A percentile compares a stretch with the other conserved stretches of the same genome.
These are phyloP conservation scores for Boletus sp. DNA, from an alignment of 1,284 basidiomycete genomes.

Conservation along the genomic window DNA sequence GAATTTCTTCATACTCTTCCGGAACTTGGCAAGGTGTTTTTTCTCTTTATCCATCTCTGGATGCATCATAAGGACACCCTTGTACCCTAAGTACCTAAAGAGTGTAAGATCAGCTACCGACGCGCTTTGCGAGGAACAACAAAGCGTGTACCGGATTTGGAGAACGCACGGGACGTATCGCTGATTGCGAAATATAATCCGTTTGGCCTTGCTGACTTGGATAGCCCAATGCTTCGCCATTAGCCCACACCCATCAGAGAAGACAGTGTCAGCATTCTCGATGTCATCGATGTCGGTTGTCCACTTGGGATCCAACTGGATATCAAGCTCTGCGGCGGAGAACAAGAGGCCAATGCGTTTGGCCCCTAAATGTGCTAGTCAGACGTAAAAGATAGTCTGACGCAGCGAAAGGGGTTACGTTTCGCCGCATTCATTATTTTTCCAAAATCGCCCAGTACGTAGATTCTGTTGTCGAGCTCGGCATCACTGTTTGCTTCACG, in stretches of 20 bases:
- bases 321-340: constrained; percentile 58
- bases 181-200: constrained; percentile 48
- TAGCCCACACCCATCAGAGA: constrained; percentile 66
- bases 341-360: constrained; percentile 65
- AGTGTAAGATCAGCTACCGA: background rate
- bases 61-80: constrained; percentile 64
- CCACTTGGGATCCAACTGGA: constrained; percentile 44
- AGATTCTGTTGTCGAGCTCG: constrained; percentile 54
- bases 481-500: constrained; percentile 48
- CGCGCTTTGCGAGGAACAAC: background rate
- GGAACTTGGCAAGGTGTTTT: constrained; percentile 49
- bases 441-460: constrained; percentile 52
- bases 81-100: constrained; percentile 55
- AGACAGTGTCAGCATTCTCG: constrained; percentile 49
- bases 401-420: constrained; percentile 36
- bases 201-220: constrained; percentile 49
- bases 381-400: background rate
- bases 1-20: constrained; percentile 67
- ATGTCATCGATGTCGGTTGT: constrained; percentile 58
- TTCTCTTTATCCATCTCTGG: constrained; percentile 47
- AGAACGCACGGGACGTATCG: constrained; percentile 59
- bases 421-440: constrained; percentile 61
- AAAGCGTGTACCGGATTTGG: constrained; percentile 50
- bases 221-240: constrained; percentile 50
- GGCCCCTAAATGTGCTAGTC: constrained; percentile 40